Base-by-base conservation (phyloP, 192 early-diverging fungal species). In the Chytriomyces confervae region DNA sequence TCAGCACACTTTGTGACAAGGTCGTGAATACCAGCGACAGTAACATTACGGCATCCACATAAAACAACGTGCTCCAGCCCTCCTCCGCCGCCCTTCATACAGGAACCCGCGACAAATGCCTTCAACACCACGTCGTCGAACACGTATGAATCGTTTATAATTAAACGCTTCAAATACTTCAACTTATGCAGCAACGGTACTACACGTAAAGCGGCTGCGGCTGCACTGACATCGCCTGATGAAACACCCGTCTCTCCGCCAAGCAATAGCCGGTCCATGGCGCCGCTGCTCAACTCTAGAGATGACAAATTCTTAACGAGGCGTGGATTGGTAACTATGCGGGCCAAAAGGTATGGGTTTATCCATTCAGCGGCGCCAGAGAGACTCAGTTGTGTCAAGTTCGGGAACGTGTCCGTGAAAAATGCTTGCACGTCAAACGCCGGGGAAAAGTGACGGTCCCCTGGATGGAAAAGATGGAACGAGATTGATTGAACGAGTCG, bases 391-490 rank as follows among this genome's bases (percentile, higher is more conserved):
- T 23, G 8, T 18, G 50, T 66, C 50, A 72, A 43, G 46, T 62
- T 53, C 27, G 71, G 71, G 53, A 72, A 62, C 23, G 53, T 62
- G 36, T 72, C 71, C 8, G 51, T 27, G 8, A 72, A 27, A 44
- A 72, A 72, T 7, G 71, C n/a, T 62, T 72, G 71, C 23, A 72
- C 51, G 48, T 72, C 71, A 72, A 72, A 72, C 24, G 13, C 44
- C 6, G 46, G 53, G 6, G 71, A 53, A 48, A 65, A 72, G 18
- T 44, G 61, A 9, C 53, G n/a, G 36, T 72, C 71, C 0, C 13
- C 18, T 3, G 71, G 71, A 44, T 66, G 11, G 36, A 72, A 72
- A 6, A 72, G 20, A 23, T 61, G 60, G 71, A 72, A 72, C 16
- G 71, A 10, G 46, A 72, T 18, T 10, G 51, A 61, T 53, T 62